phyloP scores from a whole-genome alignment of 345 rosid species.

The Pugionium dolabratum region DNA sequence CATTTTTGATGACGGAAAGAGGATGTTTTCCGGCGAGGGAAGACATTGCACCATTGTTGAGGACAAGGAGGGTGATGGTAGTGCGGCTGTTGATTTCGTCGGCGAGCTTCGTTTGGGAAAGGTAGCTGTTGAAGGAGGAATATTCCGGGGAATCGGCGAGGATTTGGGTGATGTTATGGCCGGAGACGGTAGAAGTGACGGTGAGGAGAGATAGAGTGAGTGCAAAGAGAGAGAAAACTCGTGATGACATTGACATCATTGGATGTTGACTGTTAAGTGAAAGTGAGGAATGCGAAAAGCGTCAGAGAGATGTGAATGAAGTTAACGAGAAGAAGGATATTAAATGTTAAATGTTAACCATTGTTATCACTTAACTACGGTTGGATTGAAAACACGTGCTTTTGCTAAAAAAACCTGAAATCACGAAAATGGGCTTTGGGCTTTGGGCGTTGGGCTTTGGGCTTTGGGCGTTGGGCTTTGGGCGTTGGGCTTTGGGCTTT shows the following conservation, averaged over 20 bases:
- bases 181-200: constrained; percentile 8
- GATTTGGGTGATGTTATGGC: constrained; percentile 54
- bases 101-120: constrained; percentile 70
- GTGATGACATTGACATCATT: constrained; percentile 28
- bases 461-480: constrained; percentile 5
- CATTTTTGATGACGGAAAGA: constrained; percentile 71
- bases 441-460: not conserved
- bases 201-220: not conserved
- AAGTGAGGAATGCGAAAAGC: constrained; percentile 11
- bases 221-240: not conserved
- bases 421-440: constrained; percentile 24
- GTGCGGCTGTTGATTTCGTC: constrained; percentile 90
- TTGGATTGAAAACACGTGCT: constrained; percentile 28
- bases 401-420: constrained; percentile 8
- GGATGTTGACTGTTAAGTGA: constrained; percentile 23
- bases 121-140: constrained; percentile 72
- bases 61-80: constrained; percentile 74
- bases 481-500: not conserved
- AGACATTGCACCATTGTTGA: constrained; percentile 80
- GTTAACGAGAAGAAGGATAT: not conserved
- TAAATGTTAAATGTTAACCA: constrained; percentile 21
- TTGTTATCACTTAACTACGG: constrained; percentile 24
- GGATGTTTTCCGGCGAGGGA: constrained; percentile 64
- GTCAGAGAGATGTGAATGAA: constrained; percentile 10
- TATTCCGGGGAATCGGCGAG: constrained; percentile 65